A percentile compares a stretch with the other conserved stretches of the same genome.
Evolutionary conservation across 495 filamentous ascomycete genomes (phyloP).

Genomic region (Durotheca rogersii): DNA sequence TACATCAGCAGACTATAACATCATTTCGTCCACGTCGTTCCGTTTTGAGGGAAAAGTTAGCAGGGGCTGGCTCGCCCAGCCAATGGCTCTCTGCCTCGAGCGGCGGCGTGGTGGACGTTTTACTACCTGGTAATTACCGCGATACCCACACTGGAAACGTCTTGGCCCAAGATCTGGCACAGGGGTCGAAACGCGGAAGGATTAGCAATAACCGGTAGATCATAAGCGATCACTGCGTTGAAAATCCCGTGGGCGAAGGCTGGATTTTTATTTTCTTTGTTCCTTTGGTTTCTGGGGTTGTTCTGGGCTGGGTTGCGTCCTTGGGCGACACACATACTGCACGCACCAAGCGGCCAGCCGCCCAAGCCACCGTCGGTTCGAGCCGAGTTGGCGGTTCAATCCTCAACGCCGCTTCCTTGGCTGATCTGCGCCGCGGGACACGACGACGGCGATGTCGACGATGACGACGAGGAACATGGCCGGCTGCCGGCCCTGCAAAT

Average conservation of each 20-base stretch:
- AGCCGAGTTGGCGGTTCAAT: constrained; percentile 25
- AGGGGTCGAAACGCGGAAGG: constrained; percentile 30
- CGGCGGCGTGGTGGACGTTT: constrained; percentile 7
- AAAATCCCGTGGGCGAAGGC: background rate
- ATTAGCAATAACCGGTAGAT: constrained; percentile 30
- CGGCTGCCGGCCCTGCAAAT: no score
- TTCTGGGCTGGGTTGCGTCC: constrained; percentile 11
- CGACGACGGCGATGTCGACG: no score
- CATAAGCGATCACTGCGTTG: constrained; percentile 22
- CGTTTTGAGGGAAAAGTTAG: constrained; percentile 2
- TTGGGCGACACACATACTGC: background rate
- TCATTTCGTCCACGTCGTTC: constrained; percentile 7
- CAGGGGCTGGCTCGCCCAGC: constrained; percentile 5
- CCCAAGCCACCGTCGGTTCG: constrained; percentile 22
- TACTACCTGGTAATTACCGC: constrained; percentile 32
- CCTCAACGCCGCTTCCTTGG: no score
- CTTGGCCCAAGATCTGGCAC: constrained; percentile 34
- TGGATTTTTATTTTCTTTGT: no score
- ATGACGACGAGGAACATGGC: no score
- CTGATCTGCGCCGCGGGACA: background rate
- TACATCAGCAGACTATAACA: constrained; percentile 26
- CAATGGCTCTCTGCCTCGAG: background rate
- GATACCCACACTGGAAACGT: constrained; percentile 25
- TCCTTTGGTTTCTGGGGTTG: constrained; percentile 1
- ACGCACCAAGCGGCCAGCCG: no score